Conservation (phyloP, 345 rosid genomes). For the Eutrema japonicum region DNA sequence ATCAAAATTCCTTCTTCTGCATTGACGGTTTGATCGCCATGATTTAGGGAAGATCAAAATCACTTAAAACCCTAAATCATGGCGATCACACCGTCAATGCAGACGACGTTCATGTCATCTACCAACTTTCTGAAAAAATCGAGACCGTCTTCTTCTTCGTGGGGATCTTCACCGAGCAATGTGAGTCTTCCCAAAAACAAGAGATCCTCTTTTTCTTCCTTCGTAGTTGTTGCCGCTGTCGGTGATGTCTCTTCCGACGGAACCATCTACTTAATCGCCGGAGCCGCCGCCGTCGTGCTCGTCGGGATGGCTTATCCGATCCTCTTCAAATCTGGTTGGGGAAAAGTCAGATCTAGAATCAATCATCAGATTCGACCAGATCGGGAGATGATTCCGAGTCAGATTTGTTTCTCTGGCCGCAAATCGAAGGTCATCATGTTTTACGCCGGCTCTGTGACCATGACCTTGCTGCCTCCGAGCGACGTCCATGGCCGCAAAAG, state of each 20-base stretch:
- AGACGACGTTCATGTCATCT: constrained; percentile 40
- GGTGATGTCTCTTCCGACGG: constrained; percentile 87
- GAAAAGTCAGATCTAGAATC: no score
- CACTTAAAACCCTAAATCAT: constrained; percentile 3
- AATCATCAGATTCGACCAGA: no score
- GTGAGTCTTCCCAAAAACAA: constrained; percentile 43
- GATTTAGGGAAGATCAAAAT: background rate
- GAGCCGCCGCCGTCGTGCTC: constrained; percentile 72
- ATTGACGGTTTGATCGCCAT: no score
- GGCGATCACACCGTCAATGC: constrained; percentile 50
- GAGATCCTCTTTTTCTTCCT: constrained; percentile 43
- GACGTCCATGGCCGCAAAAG: no score
- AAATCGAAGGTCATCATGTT: no score
- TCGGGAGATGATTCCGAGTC: no score
- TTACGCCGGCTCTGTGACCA: no score
- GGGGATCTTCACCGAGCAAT: constrained; percentile 35
- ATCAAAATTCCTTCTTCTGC: no score
- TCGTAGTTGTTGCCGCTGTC: constrained; percentile 71
- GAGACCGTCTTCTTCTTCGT: no score
- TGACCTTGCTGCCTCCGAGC: no score
- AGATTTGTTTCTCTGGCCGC: no score
- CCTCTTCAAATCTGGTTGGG: constrained; percentile 75
- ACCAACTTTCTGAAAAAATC: constrained; percentile 35
- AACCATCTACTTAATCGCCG: constrained; percentile 64
- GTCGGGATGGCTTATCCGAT: constrained; percentile 90